Conservation (phyloP, 163 green algal genomes). For the Coccomyxa subellipsoidea region DNA sequence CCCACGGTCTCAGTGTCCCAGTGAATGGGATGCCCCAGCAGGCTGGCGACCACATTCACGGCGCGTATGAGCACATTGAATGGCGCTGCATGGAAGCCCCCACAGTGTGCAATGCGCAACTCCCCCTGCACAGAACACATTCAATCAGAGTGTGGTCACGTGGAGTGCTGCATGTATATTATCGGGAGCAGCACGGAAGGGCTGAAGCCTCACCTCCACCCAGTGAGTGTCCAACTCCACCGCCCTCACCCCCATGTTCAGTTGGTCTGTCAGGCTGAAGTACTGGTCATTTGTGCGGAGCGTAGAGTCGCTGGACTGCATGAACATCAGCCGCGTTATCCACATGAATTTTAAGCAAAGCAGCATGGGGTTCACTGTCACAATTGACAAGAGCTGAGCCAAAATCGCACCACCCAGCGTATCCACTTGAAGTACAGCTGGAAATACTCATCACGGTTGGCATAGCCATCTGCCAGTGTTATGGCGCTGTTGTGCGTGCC, state of each 20-base stretch:
- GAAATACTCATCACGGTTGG: constrained; percentile 59
- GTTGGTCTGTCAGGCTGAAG: constrained; percentile 72
- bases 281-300: constrained; percentile 73
- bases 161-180: too few relatives aligned
- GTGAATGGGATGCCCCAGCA: constrained; percentile 49
- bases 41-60: constrained; percentile 50
- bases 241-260: constrained; percentile 68
- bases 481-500: constrained; percentile 79
- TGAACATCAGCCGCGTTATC: not conserved
- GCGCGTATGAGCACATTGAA: constrained; percentile 46
- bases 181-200: not conserved
- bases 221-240: constrained; percentile 80
- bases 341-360: too few relatives aligned
- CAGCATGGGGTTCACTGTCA: too few relatives aligned
- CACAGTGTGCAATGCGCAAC: constrained; percentile 75
- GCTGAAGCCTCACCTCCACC: constrained; percentile 41
- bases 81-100: constrained; percentile 54
- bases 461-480: constrained; percentile 73
- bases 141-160: too few relatives aligned
- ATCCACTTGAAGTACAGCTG: constrained; percentile 57
- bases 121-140: constrained; percentile 43
- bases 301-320: constrained; percentile 28
- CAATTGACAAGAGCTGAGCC: too few relatives aligned
- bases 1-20: constrained; percentile 76
- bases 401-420: constrained; percentile 42